Conservation (phyloP, 2,329 filamentous ascomycete species). For the Coniella vitis region DNA sequence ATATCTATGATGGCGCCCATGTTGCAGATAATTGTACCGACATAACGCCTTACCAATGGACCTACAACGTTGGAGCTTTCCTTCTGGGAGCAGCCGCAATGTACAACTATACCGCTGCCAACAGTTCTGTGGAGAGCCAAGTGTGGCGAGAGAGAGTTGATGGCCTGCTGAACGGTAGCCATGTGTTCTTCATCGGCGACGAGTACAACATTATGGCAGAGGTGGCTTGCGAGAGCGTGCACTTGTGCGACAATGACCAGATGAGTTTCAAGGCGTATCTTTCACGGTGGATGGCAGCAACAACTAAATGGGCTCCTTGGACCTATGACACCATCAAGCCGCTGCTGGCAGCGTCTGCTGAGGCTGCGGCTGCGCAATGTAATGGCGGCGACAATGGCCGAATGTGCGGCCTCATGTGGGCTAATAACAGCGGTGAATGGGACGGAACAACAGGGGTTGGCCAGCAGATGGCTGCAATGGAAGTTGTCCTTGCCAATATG, state of each 20-base stretch:
- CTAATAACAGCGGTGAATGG: conserved; percentile 39
- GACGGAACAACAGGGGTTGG: conserved; percentile 58
- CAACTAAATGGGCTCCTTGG: conserved; percentile 57
- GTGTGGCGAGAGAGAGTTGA: conserved; percentile 54
- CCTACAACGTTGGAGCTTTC: conserved; percentile 62
- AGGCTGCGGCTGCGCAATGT: conserved; percentile 51
- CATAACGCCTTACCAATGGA: conserved; percentile 58
- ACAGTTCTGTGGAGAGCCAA: conserved; percentile 2
- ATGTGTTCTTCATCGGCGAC: conserved; percentile 39
- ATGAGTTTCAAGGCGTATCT: conserved; percentile 59
- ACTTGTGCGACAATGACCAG: conserved; percentile 54
- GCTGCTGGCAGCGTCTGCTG: conserved; percentile 47
- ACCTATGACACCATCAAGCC: conserved; percentile 47
- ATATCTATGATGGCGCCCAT: conserved; percentile 51
- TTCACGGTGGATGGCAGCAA: conserved; percentile 53
- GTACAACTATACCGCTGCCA: conserved; percentile 52
- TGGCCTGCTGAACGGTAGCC: conserved; percentile 46
- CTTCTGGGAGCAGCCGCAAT: conserved; percentile 62
- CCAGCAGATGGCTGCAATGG: conserved; percentile 64
- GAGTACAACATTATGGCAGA: conserved; percentile 54
- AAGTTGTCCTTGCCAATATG: conserved; percentile 57
- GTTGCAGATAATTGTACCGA: conserved; percentile 50
- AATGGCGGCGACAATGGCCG: conserved; percentile 48
- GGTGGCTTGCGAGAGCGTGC: conserved; percentile 55
- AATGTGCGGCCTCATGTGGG: conserved; percentile 57